Evolutionary conservation across 1,284 basidiomycete species (phyloP).

Genomic region (Pterula multifida): DNA sequence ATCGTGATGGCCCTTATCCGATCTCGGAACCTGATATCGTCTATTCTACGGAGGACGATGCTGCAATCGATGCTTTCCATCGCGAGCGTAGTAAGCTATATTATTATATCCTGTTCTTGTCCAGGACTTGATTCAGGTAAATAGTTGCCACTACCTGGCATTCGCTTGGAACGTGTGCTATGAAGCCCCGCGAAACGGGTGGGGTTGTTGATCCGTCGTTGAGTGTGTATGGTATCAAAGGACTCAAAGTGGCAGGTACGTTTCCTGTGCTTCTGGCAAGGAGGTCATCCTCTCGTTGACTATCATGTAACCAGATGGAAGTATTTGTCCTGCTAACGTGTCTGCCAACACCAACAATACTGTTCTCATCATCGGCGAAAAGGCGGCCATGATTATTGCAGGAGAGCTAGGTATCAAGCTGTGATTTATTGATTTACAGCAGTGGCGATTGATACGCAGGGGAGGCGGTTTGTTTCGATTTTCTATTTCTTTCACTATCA

Average conservation of each 20-base stretch:
- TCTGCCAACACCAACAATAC: conserved; percentile 12
- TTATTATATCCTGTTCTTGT: too few relatives aligned
- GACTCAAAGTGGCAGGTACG: conserved; percentile 43
- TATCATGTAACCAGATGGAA: conserved; percentile 18
- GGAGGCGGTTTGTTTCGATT: too few relatives aligned
- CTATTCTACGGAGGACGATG: conserved; percentile 6
- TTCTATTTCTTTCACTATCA: too few relatives aligned
- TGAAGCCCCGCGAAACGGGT: conserved; percentile 42
- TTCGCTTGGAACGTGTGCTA: conserved; percentile 53
- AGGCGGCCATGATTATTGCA: conserved; percentile 10
- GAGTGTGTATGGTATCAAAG: conserved; percentile 49
- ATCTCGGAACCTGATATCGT: conserved; percentile 8
- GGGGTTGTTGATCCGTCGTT: conserved; percentile 53
- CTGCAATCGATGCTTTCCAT: conserved; percentile 25
- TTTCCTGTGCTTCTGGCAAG: neutral
- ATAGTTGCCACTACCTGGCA: conserved; percentile 41
- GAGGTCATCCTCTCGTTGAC: neutral
- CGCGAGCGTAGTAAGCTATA: conserved; percentile 16
- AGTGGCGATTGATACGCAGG: too few relatives aligned
- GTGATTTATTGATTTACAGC: too few relatives aligned
- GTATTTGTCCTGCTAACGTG: conserved; percentile 18
- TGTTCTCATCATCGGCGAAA: conserved; percentile 9
- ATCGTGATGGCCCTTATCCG: conserved; percentile 6
- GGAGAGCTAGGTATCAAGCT: conserved; percentile 10
- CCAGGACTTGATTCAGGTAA: too few relatives aligned